Evolutionary conservation across 2,329 filamentous ascomycete species (phyloP).

Genomic region (Fusarium nodosum): DNA sequence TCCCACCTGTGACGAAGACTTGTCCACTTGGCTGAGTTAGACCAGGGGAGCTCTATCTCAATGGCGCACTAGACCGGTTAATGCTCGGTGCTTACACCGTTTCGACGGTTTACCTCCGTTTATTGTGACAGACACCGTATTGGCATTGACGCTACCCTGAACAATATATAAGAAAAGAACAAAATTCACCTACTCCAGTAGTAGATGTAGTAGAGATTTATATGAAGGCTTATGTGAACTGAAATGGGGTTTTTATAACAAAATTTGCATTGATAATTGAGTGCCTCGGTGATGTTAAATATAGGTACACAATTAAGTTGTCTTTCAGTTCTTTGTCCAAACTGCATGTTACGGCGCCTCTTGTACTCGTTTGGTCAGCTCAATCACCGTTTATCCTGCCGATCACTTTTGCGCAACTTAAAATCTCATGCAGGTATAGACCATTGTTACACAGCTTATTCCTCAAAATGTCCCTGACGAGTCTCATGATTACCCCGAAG

Average conservation of each 20-base stretch:
- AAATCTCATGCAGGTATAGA: neutral
- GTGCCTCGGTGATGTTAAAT: neutral
- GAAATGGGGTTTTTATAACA: too few relatives aligned
- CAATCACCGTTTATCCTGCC: neutral
- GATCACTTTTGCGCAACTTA: neutral
- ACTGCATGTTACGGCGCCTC: too few relatives aligned
- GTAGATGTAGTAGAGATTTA: neutral
- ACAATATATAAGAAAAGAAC: neutral
- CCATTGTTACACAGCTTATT: neutral
- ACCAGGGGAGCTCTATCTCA: conserved; percentile 35
- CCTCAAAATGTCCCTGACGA: neutral
- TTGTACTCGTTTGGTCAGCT: neutral
- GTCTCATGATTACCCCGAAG: neutral
- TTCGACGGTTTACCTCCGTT: conserved; percentile 6
- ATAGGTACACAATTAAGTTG: neutral
- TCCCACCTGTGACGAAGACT: conserved; percentile 32
- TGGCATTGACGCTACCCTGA: conserved; percentile 9
- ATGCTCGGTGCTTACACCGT: conserved; percentile 37
- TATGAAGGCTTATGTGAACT: neutral
- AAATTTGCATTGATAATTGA: neutral
- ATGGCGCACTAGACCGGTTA: conserved; percentile 31
- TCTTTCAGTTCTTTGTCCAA: neutral
- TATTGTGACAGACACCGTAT: conserved; percentile 9
- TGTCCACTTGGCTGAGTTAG: conserved; percentile 30
- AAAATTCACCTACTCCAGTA: neutral